A percentile compares a stretch with the other conserved stretches of the same genome.
These are phyloP conservation scores for Protomyces arabidopsidicola DNA, from an alignment of 1,139 yeast genomes.

Conservation along the genomic window DNA sequence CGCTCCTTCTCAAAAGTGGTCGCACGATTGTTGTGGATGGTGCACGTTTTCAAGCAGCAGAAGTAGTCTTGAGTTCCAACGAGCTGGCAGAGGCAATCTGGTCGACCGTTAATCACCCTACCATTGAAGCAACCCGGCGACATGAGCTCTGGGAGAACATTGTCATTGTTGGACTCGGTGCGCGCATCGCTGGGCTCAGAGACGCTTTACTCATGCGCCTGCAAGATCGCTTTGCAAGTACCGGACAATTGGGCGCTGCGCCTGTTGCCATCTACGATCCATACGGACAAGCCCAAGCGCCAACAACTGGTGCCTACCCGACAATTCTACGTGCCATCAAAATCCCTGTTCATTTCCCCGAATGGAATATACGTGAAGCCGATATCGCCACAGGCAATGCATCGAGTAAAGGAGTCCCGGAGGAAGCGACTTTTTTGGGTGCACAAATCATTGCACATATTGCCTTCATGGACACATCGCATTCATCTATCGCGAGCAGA, in stretches of 20 bases:
- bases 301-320: conserved; percentile 49
- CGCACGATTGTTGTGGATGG: conserved; percentile 63
- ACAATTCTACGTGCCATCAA: conserved; percentile 62
- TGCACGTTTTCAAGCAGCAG: conserved; percentile 78
- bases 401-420: conserved; percentile 19
- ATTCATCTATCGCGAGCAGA: not conserved
- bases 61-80: conserved; percentile 52
- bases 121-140: conserved; percentile 44
- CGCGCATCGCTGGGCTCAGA: conserved; percentile 67
- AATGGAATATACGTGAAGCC: conserved; percentile 60
- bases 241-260: conserved; percentile 3
- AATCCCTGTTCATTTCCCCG: conserved; percentile 88
- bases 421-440: conserved; percentile 29
- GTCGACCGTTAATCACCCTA: conserved; percentile 14
- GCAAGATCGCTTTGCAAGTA: conserved; percentile 37
- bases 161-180: conserved; percentile 71
- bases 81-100: conserved; percentile 27
- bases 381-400: conserved; percentile 1
- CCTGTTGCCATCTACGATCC: conserved; percentile 7
- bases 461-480: conserved; percentile 6
- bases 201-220: conserved; percentile 63
- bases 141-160: conserved; percentile 86
- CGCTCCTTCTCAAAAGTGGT: conserved; percentile 45
- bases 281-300: conserved; percentile 1
- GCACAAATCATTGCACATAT: conserved; percentile 25